A percentile compares a stretch with the other conserved stretches of the same genome.
Conservation (phyloP, 139 green algal species). For the Gonium pectorale region DNA sequence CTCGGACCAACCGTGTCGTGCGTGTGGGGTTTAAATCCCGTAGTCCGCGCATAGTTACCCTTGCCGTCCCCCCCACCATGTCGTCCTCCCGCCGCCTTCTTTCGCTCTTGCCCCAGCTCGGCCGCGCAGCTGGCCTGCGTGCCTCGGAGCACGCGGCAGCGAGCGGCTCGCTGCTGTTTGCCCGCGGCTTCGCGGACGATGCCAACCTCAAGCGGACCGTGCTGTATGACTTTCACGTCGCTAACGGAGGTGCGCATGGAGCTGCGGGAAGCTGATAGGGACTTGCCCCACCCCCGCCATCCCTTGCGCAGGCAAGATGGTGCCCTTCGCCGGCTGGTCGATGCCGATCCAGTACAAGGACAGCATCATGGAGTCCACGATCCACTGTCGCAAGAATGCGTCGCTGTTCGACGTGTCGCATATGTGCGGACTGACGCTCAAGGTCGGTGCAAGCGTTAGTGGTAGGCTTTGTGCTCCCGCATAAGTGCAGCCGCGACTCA, state of each 20-base stretch:
- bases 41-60: too few species aligned
- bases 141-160: not conserved
- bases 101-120: conserved; percentile 14
- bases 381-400: conserved; percentile 85
- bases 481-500: too few species aligned
- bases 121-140: not conserved
- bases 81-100: conserved; percentile 16
- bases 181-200: conserved; percentile 72
- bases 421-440: conserved; percentile 96
- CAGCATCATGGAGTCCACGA: conserved; percentile 96
- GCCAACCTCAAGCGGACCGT: conserved; percentile 85
- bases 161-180: conserved; percentile 19
- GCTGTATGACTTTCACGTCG: conserved; percentile 94
- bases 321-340: conserved; percentile 96
- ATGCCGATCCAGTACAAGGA: conserved; percentile 99
- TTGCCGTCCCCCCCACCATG: not conserved
- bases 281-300: not conserved
- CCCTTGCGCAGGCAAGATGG: conserved; percentile 90
- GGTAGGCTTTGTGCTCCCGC: conserved; percentile 1
- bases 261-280: too few species aligned
- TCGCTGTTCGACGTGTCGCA: conserved; percentile 98
- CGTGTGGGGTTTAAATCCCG: too few species aligned
- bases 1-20: too few species aligned
- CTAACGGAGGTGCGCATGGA: conserved; percentile 76
- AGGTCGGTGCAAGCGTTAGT: conserved; percentile 61